Percentiles rank a stretch among this genome's conserved stretches.
Evolutionary conservation across 2,329 filamentous ascomycete genomes (phyloP).

Genomic region (Hypoxylon sp.): DNA sequence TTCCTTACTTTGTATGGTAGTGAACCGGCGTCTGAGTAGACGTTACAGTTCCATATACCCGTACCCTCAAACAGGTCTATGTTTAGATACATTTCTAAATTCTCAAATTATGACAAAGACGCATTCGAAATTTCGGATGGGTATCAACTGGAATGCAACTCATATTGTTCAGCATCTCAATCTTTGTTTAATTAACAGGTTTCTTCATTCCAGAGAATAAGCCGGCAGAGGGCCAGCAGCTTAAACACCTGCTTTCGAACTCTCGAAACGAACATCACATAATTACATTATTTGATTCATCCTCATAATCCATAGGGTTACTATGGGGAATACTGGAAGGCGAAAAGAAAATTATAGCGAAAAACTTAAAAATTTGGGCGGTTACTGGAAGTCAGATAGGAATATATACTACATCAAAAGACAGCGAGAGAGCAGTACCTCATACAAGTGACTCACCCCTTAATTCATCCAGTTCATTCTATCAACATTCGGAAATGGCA

Average conservation of each 20-base stretch:
- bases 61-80: not conserved
- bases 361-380: no score
- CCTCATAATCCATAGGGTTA: no score
- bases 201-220: not conserved
- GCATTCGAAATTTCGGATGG: not conserved
- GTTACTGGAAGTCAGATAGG: no score
- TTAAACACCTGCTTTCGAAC: not conserved
- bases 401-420: no score
- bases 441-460: no score
- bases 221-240: not conserved
- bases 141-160: constrained; percentile 1
- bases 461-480: no score
- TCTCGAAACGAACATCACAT: not conserved
- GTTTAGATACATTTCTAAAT: not conserved
- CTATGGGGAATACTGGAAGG: no score
- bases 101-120: not conserved
- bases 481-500: no score
- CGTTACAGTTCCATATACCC: not conserved
- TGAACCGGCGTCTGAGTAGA: not conserved
- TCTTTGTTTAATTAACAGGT: not conserved
- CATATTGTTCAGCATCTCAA: not conserved
- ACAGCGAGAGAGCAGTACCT: no score
- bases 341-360: no score
- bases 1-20: not conserved
- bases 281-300: no score